Evolutionary conservation across 352 stramenopile species (phyloP), one percentile per base, ranked within the genome.

Genomic region (Phytophthora pistaciae): DNA sequence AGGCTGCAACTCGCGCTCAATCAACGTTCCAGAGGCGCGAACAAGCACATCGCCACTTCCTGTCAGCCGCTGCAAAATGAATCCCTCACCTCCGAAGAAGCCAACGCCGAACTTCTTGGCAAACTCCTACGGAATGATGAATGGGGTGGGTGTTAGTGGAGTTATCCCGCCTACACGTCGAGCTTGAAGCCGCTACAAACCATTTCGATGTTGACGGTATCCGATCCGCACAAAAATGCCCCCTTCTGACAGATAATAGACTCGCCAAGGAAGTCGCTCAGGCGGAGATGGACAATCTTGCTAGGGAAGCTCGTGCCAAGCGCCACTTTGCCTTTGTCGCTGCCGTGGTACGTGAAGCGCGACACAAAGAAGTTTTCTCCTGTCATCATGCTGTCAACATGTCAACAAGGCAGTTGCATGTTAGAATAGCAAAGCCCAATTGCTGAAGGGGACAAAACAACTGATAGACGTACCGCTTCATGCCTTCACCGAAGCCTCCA

Each of bases 11-110:
- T 97, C 89, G 55, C 91, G 91, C 60, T 88, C 73, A 44, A 98
- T 98, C 14, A 98, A 68, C 7, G 92, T 79, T 11, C 96, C 96
- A 31, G 90, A 96, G 6, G 90, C 96, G 52, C 96, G 96, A 25
- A 99, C 83, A 55, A 98, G 91, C 0, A 96, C 94, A 62, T 98
- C 95, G 6, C 94, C 96, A 9, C 83, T 77, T 5, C 94, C 95
- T 2, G 88, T 94, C n/a, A 99, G 72, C 4, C 90, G 83, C 84
- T 99, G 94, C 31, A 98, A 68, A 36, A 98, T 95, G 73, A 99
- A 99, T 5, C 95, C 96, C 87, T 98, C 92, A 10, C 96, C 94
- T 25, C 96, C 95, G 80, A 99, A 99, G 67, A 99, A 98, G 0
- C 96, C 96, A 5, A 93, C 79, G 11, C 84, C 90, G 72, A 98